A percentile compares a stretch with the other conserved stretches of the same genome.
Conservation (phyloP, 2,329 filamentous ascomycete species). For the Ascochyta clinopodiicola region DNA sequence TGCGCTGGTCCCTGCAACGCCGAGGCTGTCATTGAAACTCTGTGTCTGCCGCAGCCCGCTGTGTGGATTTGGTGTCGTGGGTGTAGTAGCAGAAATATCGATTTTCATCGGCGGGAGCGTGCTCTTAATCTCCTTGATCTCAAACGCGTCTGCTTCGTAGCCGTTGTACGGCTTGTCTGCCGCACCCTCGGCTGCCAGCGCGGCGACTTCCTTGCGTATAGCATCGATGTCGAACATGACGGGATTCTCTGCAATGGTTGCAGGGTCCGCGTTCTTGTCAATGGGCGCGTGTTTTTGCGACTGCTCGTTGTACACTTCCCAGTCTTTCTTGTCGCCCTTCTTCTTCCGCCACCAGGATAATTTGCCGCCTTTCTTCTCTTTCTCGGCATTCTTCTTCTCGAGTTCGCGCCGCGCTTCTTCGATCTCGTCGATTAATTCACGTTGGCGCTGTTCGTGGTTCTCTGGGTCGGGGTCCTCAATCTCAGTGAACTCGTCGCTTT, state of each 20-base stretch:
- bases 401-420: constrained; percentile 90
- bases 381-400: constrained; percentile 68
- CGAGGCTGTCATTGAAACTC: constrained; percentile 49
- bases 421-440: constrained; percentile 94
- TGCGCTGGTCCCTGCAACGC: constrained; percentile 9
- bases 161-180: constrained; percentile 32
- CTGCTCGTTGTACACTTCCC: constrained; percentile 90
- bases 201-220: constrained; percentile 72
- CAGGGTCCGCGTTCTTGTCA: constrained; percentile 53
- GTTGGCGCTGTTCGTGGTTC: constrained; percentile 83
- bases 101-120: constrained; percentile 92
- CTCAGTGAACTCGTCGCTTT: constrained; percentile 92
- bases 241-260: constrained; percentile 60
- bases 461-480: constrained; percentile 98
- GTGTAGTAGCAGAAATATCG: constrained; percentile 43
- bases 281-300: constrained; percentile 50
- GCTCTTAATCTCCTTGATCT: constrained; percentile 82
- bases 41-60: constrained; percentile 48
- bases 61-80: constrained; percentile 25
- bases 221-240: constrained; percentile 96
- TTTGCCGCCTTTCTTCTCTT: constrained; percentile 64
- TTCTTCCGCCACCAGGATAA: constrained; percentile 82
- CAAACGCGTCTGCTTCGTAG: constrained; percentile 48
- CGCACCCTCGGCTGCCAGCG: constrained; percentile 73
- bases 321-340: constrained; percentile 83